A percentile compares a stretch with the other conserved stretches of the same genome.
Evolutionary conservation across 1,284 basidiomycete genomes (phyloP).

Genomic region (Paramarasmius palmivorus): DNA sequence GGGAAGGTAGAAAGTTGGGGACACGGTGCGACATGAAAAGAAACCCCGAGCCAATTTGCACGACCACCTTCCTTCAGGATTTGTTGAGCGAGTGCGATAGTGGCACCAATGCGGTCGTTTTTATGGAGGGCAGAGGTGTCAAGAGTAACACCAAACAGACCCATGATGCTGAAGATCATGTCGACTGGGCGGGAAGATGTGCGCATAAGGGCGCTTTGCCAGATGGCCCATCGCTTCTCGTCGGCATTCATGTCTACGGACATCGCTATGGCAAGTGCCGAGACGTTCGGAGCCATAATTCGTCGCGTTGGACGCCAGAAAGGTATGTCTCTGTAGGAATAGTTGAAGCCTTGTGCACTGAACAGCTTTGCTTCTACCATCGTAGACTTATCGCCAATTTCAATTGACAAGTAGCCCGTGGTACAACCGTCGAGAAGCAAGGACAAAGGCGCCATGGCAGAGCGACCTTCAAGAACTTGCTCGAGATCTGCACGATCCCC

Average conservation of each 20-base stretch:
- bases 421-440: background rate
- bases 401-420: background rate
- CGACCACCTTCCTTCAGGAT: constrained; percentile 20
- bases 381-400: background rate
- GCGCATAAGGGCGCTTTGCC: constrained; percentile 23
- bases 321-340: background rate
- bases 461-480: constrained; percentile 3
- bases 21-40: constrained; percentile 12
- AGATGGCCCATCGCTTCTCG: constrained; percentile 15
- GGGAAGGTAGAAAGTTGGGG: constrained; percentile 22
- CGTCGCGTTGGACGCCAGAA: constrained; percentile 7
- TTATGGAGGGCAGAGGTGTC: constrained; percentile 16
- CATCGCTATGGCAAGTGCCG: constrained; percentile 16
- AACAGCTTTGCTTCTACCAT: constrained; percentile 3
- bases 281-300: constrained; percentile 14
- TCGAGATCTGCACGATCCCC: background rate
- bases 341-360: background rate
- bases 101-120: constrained; percentile 23
- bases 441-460: constrained; percentile 2
- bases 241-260: background rate
- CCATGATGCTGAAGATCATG: constrained; percentile 31
- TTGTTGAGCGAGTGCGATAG: constrained; percentile 21
- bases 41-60: constrained; percentile 22
- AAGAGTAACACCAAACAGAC: constrained; percentile 25
- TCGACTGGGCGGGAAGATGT: constrained; percentile 27